A percentile compares a stretch with the other conserved stretches of the same genome.
Evolutionary conservation across 352 stramenopile genomes (phyloP).

Genomic region (Pythium diclinum): DNA sequence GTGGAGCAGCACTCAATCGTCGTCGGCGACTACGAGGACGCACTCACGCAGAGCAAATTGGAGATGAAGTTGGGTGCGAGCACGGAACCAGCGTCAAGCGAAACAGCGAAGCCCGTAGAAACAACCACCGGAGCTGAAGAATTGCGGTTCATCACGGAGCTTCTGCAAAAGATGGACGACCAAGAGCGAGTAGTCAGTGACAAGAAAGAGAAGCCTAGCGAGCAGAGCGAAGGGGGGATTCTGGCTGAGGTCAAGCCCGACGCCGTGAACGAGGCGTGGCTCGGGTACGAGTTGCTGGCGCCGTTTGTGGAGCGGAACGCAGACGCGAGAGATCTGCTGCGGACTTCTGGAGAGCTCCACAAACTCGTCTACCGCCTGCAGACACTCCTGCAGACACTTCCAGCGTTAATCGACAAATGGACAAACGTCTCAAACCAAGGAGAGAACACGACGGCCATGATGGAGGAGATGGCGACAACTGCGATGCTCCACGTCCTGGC

Average conservation of each 20-base stretch:
- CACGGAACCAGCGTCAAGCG: background rate
- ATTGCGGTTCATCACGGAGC: slow-evolving; percentile 41
- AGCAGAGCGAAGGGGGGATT: too few relatives aligned
- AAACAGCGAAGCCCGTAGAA: background rate
- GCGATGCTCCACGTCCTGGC: slow-evolving; percentile 49
- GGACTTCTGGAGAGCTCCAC: slow-evolving; percentile 52
- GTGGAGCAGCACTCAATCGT: slow-evolving; percentile 70
- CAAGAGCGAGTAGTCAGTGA: background rate
- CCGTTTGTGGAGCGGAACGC: slow-evolving; percentile 53
- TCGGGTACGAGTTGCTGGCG: slow-evolving; percentile 46
- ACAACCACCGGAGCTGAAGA: slow-evolving; percentile 25
- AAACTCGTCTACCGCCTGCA: slow-evolving; percentile 42
- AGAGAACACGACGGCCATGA: background rate
- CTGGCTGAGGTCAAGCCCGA: background rate
- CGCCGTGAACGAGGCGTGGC: slow-evolving; percentile 28
- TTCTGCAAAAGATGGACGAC: slow-evolving; percentile 50
- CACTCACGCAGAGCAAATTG: slow-evolving; percentile 34
- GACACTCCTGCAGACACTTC: slow-evolving; percentile 13
- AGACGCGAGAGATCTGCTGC: slow-evolving; percentile 42
- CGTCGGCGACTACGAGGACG: slow-evolving; percentile 70
- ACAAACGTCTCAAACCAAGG: background rate
- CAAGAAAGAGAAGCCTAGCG: background rate
- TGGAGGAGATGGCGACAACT: slow-evolving; percentile 26
- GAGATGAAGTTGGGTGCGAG: slow-evolving; percentile 6
- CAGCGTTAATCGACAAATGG: background rate